Evolutionary conservation across 2,329 filamentous ascomycete genomes (phyloP).

Genomic region (Paradendryphiella salina): DNA sequence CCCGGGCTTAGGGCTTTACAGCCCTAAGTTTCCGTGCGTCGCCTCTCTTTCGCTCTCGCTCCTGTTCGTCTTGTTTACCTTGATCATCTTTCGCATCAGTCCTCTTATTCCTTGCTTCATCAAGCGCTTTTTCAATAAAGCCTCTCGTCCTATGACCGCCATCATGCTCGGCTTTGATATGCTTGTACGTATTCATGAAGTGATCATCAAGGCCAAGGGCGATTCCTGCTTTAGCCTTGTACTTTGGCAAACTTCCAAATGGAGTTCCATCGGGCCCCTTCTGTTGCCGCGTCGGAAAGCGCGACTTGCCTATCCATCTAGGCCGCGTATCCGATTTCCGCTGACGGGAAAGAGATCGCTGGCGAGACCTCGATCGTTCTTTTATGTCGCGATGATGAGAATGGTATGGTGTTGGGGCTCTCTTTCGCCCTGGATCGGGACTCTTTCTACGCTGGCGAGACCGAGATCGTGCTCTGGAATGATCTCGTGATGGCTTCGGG

Average conservation of each 20-base stretch:
- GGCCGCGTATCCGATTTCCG: background rate
- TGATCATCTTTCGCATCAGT: background rate
- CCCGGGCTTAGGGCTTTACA: background rate
- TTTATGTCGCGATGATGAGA: background rate
- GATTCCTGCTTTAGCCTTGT: slow-evolving; percentile 18
- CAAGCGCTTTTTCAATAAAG: slow-evolving; percentile 17
- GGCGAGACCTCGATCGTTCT: background rate
- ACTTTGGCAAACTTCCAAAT: slow-evolving; percentile 24
- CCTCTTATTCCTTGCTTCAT: slow-evolving; percentile 13
- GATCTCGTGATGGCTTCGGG: too few species aligned
- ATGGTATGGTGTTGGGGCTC: background rate
- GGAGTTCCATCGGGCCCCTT: slow-evolving; percentile 23
- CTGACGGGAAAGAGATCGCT: background rate
- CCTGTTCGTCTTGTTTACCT: background rate
- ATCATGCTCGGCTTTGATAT: slow-evolving; percentile 29
- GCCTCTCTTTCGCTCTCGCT: background rate
- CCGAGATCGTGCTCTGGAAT: too few species aligned
- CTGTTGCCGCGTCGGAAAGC: slow-evolving; percentile 1
- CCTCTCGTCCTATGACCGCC: slow-evolving; percentile 18
- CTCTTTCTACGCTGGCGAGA: too few species aligned
- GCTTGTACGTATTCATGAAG: slow-evolving; percentile 24
- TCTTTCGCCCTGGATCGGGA: background rate
- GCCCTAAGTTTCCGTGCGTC: background rate
- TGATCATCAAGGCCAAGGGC: slow-evolving; percentile 26
- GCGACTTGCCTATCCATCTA: background rate